Conservation (phyloP, 2,329 filamentous ascomycete genomes). For the Cytospora chrysosperma region DNA sequence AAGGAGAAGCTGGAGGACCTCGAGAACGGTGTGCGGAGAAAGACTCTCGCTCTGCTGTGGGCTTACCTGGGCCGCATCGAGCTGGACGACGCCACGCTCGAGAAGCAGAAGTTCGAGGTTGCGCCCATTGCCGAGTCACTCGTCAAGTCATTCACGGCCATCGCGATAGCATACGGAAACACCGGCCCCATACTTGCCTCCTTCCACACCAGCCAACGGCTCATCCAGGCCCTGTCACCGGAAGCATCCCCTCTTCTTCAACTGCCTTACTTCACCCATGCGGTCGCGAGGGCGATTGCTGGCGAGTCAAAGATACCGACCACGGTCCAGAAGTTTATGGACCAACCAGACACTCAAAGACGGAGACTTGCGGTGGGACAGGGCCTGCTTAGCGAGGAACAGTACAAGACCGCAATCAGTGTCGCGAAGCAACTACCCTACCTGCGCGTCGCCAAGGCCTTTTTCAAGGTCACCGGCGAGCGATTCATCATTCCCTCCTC, state of each 20-base stretch:
- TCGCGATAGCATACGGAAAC: slow-evolving; percentile 83
- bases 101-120: slow-evolving; percentile 85
- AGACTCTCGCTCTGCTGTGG: slow-evolving; percentile 88
- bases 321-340: slow-evolving; percentile 86
- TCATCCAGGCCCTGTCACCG: slow-evolving; percentile 87
- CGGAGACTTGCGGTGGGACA: slow-evolving; percentile 68
- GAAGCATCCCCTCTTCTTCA: slow-evolving; percentile 85
- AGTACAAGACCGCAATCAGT: slow-evolving; percentile 73
- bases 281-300: slow-evolving; percentile 65
- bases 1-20: slow-evolving; percentile 74
- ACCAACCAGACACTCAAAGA: slow-evolving; percentile 71
- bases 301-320: slow-evolving; percentile 73
- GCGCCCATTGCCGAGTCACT: slow-evolving; percentile 83
- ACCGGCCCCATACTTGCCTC: slow-evolving; percentile 78
- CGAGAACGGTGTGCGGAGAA: slow-evolving; percentile 77
- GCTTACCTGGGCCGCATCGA: slow-evolving; percentile 89
- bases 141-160: slow-evolving; percentile 82
- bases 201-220: slow-evolving; percentile 77
- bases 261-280: slow-evolving; percentile 79
- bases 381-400: slow-evolving; percentile 67
- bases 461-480: slow-evolving; percentile 98
- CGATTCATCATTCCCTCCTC: slow-evolving; percentile 88
- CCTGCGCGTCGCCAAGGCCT: slow-evolving; percentile 84
- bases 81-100: slow-evolving; percentile 72
- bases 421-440: slow-evolving; percentile 83